Evolutionary conservation across 495 filamentous ascomycete species (phyloP), one percentile per base, ranked within the genome.

Genomic region (Glarea lozoyensis): DNA sequence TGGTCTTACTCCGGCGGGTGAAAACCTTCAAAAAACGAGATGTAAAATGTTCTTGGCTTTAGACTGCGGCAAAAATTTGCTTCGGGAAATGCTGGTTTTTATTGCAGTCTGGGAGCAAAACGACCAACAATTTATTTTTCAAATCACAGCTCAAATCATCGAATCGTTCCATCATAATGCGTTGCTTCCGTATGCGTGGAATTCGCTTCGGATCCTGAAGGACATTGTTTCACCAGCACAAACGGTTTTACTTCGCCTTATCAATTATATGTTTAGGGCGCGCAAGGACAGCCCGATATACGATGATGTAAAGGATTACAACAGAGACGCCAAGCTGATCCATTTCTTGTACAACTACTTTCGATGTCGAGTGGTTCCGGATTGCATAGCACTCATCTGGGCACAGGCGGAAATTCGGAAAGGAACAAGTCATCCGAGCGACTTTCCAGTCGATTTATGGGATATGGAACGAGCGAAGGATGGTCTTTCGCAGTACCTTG

Each of bases 191-290:
- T 88, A 83, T 55, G 81, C 88, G 1, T 96, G 90, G 69, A 81
- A 86, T 45, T 80, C 85, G n/a, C 82, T 96, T 43, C 75, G 84
- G 37, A 89, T 93, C 45, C 79, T 82, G 3, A 96, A 96, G 63
- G 89, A 96, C 52, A 94, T 96, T 43, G 92, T 96, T 33, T 93
- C 86, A 10, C 89, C 89, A 2, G 87, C 88, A 0, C 89, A 96
- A 60, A 88, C 88, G 0, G 86, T 96, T 27, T 79, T 96, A 2
- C 78, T 96, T 38, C 85, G 89, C 46, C 76, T 94, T 4, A 72
- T 96, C 31, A 93, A 86, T 12, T 81, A 86, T 57, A 86, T 96
- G 57, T 93, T 92, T 63, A 78, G 86, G 23, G 68, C 78, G 17
- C 61, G 69, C 15, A 66, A 85, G 66, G 65, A 77, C 67, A 69